Base-by-base conservation (phyloP, 805 yeast species). In the Jamesozyma gamospora region DNA sequence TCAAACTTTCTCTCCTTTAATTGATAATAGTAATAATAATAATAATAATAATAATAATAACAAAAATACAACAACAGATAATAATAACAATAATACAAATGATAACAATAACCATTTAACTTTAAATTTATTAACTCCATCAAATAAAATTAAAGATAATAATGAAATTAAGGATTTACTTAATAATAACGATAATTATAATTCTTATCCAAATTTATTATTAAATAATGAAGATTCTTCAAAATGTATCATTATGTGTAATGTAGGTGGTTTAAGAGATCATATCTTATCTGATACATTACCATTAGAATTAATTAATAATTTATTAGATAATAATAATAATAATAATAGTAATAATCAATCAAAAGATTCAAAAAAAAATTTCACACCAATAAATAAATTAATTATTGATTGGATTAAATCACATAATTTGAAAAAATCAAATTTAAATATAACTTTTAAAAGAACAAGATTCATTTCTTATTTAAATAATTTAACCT, bases 221-320 rank as follows among this genome's bases (percentile, higher is more conserved):
- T 28, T 48, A 13, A 32, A 40, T 4, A 38, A 40, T 25, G 45
- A 35, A 12, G 39, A 40, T 9, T 27, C 27, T 11, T 38, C 34
- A 4, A 43, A 45, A 25, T 48, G 52, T 28, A 36, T 51, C 10
- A 15, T 55, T n/a, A 51, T 53, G 55, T 56, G 62, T 32, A 50
- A 57, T 36, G 56, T 58, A 12, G 62, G 63, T 15, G 63, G 63
- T 3, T 33, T 58, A 21, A 50, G 62, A 38, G 53, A 53, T 37
- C 62, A 55, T 36, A 30, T 52, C 21, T 44, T 45, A 14, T 45
- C 58, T 1, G 43, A 39, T 34, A 33, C 36, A 13, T 13, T 42
- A n/a, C 28, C 40, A 17, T 10, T 38, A 1, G 28, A 28, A 12
- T 38, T 27, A 31, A 17, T 40, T 1, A 18, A 36, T 7, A 13